phyloP scores from a whole-genome alignment of 352 stramenopile species.

The Aphanomyces astaci region DNA sequence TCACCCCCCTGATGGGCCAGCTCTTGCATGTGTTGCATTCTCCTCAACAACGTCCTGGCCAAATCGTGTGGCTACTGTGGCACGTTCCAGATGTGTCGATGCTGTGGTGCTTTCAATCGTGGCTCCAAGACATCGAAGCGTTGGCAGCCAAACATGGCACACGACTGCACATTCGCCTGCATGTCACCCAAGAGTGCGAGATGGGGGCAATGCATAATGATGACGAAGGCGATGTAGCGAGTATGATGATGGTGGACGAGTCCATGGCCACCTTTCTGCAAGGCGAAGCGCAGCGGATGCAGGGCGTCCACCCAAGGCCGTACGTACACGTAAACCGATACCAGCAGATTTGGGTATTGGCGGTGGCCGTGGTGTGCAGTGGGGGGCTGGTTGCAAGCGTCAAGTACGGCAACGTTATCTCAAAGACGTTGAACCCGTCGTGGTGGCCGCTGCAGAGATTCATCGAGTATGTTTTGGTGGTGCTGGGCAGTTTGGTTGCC shows the following conservation, averaged over 20 bases:
- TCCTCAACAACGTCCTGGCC: constrained; percentile 56
- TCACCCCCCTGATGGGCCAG: constrained; percentile 70
- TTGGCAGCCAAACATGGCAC: constrained; percentile 60
- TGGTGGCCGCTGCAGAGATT: constrained; percentile 67
- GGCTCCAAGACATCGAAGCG: constrained; percentile 68
- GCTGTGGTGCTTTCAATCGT: constrained; percentile 67
- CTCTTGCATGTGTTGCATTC: constrained; percentile 71
- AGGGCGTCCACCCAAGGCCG: constrained; percentile 7
- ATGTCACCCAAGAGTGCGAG: constrained; percentile 18
- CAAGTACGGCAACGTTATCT: constrained; percentile 57
- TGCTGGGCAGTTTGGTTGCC: constrained; percentile 34
- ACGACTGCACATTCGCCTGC: constrained; percentile 61
- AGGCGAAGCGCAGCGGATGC: too few relatives aligned
- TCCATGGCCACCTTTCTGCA: too few relatives aligned
- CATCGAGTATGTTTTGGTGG: constrained; percentile 63
- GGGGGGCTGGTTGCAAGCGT: constrained; percentile 62
- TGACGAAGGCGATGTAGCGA: neutral
- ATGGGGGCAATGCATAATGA: neutral
- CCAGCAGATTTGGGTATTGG: constrained; percentile 69
- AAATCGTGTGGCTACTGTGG: constrained; percentile 81
- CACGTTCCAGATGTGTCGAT: constrained; percentile 57
- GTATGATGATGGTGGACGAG: neutral
- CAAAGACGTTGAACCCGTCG: constrained; percentile 33
- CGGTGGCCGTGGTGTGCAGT: constrained; percentile 69
- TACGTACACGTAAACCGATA: neutral